phyloP scores from a whole-genome alignment of 352 stramenopile genomes.

The Pythium phragmiticola region DNA sequence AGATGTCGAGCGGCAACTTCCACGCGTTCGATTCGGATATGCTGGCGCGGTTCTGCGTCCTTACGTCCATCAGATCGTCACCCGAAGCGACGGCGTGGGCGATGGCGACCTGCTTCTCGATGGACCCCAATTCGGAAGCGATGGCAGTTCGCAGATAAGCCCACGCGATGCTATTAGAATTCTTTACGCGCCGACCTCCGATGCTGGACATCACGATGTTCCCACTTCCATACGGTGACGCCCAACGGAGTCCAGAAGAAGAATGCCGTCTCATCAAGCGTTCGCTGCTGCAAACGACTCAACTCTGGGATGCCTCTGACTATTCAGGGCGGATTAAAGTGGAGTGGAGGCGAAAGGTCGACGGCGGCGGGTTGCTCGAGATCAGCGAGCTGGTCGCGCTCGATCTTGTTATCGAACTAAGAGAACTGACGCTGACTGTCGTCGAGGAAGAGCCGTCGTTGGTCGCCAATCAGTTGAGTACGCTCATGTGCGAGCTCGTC shows the following conservation, averaged over 20 bases:
- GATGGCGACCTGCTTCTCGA: background rate
- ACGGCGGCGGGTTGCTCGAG: background rate
- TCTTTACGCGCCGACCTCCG: background rate
- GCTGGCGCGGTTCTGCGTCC: background rate
- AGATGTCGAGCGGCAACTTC: background rate
- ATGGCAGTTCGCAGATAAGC: background rate
- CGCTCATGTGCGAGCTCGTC: conserved; percentile 3
- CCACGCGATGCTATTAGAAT: background rate
- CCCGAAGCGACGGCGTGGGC: background rate
- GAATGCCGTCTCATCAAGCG: background rate
- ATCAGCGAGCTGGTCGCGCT: background rate
- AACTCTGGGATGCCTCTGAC: background rate
- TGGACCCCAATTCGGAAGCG: background rate
- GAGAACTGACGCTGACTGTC: background rate
- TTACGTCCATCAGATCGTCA: background rate
- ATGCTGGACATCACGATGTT: background rate
- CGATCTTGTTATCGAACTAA: background rate
- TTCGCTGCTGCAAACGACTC: background rate
- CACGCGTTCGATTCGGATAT: background rate
- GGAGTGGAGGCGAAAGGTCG: background rate
- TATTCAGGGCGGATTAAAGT: background rate
- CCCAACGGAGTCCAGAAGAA: background rate
- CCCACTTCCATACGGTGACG: background rate
- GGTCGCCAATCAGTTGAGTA: background rate
- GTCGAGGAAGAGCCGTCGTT: background rate